A percentile compares a stretch with the other conserved stretches of the same genome.
Conservation (phyloP, 768 basidiomycete genomes). For the Cystofilobasidium macerans region DNA sequence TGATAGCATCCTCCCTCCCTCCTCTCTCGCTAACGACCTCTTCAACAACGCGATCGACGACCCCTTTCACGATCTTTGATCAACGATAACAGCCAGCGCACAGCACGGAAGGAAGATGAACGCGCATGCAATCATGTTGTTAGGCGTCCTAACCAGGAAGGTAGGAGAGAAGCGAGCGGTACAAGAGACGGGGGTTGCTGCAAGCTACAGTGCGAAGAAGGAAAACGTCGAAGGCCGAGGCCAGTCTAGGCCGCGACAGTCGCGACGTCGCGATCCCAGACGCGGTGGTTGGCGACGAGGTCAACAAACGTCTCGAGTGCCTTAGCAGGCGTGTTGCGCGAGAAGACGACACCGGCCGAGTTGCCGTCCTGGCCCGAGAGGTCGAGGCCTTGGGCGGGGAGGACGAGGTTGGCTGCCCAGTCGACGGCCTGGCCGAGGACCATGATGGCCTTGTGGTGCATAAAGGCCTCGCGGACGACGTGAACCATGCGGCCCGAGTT, state of each 20-base stretch:
- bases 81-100: too few relatives aligned
- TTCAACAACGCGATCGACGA: too few relatives aligned
- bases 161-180: too few relatives aligned
- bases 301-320: conserved; percentile 37
- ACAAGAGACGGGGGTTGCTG: too few relatives aligned
- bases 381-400: conserved; percentile 34
- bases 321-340: conserved; percentile 32
- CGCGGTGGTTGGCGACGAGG: conserved; percentile 39
- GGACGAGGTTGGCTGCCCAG: conserved; percentile 38
- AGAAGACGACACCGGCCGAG: conserved; percentile 40
- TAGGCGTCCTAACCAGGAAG: too few relatives aligned
- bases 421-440: conserved; percentile 50
- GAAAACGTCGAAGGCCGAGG: too few relatives aligned
- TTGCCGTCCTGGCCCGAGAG: not conserved
- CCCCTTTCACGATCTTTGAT: too few relatives aligned
- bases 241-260: conserved; percentile 38
- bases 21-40: too few relatives aligned
- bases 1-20: too few relatives aligned
- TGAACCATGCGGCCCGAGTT: conserved; percentile 64
- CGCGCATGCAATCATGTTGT: too few relatives aligned
- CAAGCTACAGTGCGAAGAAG: too few relatives aligned
- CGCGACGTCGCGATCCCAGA: conserved; percentile 39
- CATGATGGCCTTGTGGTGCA: conserved; percentile 72
- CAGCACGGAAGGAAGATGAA: too few relatives aligned
- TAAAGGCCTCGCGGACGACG: conserved; percentile 73